phyloP scores from a whole-genome alignment of 179 eudicot species.

The Spinacia oleracea region DNA sequence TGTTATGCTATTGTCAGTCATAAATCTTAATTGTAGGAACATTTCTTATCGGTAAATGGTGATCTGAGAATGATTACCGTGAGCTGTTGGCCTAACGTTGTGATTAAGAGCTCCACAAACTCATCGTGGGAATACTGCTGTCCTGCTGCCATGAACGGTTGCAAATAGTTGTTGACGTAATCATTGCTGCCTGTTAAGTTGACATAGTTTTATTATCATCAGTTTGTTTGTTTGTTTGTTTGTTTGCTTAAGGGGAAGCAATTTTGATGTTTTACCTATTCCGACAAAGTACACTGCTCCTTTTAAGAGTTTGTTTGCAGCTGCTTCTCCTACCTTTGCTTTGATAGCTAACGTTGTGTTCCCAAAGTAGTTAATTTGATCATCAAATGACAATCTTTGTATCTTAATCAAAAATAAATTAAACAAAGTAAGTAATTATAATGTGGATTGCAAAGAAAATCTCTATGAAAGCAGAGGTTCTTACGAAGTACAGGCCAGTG shows the following conservation, averaged over 20 bases:
- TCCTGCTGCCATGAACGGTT: slow-evolving; percentile 67
- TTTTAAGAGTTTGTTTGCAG: slow-evolving; percentile 55
- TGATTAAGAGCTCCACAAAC: slow-evolving; percentile 50
- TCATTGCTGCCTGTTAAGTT: slow-evolving; percentile 71
- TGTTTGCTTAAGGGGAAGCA: background rate
- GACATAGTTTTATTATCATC: background rate
- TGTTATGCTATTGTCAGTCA: background rate
- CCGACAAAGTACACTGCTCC: slow-evolving; percentile 76
- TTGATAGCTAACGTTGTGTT: slow-evolving; percentile 63
- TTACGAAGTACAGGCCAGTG: slow-evolving; percentile 84
- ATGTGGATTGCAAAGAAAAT: background rate
- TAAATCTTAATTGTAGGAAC: background rate
- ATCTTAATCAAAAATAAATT: slow-evolving; percentile 37
- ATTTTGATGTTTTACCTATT: slow-evolving; percentile 46
- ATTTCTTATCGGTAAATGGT: background rate
- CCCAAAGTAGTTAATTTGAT: slow-evolving; percentile 65
- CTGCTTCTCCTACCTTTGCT: slow-evolving; percentile 57
- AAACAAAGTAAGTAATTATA: too few species aligned
- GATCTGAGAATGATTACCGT: slow-evolving; percentile 31
- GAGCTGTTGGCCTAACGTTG: slow-evolving; percentile 61
- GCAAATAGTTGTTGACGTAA: slow-evolving; percentile 80
- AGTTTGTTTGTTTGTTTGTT: background rate
- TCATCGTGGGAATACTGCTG: slow-evolving; percentile 71
- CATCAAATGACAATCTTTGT: slow-evolving; percentile 73
- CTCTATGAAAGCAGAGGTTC: background rate